Evolutionary conservation across 139 green algal genomes (phyloP), one percentile per base, ranked within the genome.

Genomic region (Prasinococcaceae sp.): DNA sequence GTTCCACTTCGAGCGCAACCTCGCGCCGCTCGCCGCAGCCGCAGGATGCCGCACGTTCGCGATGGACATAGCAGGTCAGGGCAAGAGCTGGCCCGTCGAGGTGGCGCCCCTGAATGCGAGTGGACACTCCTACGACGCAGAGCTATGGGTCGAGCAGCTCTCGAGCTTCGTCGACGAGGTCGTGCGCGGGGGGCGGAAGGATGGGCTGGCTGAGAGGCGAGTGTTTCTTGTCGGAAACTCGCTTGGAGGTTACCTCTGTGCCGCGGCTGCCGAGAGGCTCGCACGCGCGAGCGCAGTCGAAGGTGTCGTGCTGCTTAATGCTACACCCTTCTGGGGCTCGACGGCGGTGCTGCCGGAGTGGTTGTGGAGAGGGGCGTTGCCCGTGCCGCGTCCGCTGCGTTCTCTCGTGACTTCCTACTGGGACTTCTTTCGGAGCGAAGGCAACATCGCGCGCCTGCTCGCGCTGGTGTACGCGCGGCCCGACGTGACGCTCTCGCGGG

Each of bases 301-400:
- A 17, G 75, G 75, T 1, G 43, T 82, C 24, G 43, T 76, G 29
- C 72, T 84, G 50, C 66, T 84, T 28, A 84, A 84, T 42, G 71
- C 72, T 0, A 80, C 75, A 9, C 75, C 75, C 6, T 83, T 83
- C 52, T 83, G 75, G 75, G 28, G n/a, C 17, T 41, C 28, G 14
- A 47, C 30, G 6, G 39, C 51, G 38, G 33, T 41, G 12, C 33
- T 41, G 12, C 49, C 49, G n/a, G n/a, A n/a, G n/a, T n/a, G n/a
- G n/a, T n/a, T n/a, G 17, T 56, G 49, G 49, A 27, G n/a, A 4
- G 49, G 49, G 5, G 23, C n/a, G 16, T 25, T 56, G n/a, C 49
- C 49, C 5, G 23, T 30, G 32, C 49, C 49, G 49, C 20, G 32
- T 10, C 39, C 22, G 49, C 20, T 56, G 4, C 32, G 30, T 16